These are phyloP conservation scores for Sphagnum magellanicum DNA, from an alignment of 228 moss, liverwort and hornwort species.

Conservation along the genomic window DNA sequence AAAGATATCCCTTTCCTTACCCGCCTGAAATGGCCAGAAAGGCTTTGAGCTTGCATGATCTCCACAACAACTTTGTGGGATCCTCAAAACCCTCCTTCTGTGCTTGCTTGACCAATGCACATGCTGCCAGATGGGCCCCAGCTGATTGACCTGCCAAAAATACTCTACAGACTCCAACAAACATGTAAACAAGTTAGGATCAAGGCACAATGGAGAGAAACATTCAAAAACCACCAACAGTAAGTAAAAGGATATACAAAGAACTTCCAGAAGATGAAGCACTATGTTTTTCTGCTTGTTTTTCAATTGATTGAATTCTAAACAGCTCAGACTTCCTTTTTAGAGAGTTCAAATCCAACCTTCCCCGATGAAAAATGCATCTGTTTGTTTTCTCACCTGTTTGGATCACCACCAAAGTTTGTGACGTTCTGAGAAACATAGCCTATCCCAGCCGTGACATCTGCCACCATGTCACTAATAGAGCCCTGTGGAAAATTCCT, in stretches of 20 bases:
- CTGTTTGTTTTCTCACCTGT: conserved; percentile 28
- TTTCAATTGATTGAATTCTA: too few relatives aligned
- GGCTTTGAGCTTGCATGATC: conserved; percentile 37
- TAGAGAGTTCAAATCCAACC: too few relatives aligned
- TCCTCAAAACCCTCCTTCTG: conserved; percentile 39
- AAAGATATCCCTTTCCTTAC: conserved; percentile 15
- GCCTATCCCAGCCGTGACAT: conserved; percentile 68
- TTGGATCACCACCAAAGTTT: conserved; percentile 71
- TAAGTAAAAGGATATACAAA: too few relatives aligned
- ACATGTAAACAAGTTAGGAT: too few relatives aligned
- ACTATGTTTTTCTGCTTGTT: too few relatives aligned
- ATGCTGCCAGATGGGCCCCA: conserved; percentile 77
- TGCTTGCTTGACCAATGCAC: conserved; percentile 71
- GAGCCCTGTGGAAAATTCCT: conserved; percentile 93
- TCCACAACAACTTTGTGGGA: conserved; percentile 40
- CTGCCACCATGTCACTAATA: conserved; percentile 81
- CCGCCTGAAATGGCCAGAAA: conserved; percentile 81
- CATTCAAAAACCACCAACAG: too few relatives aligned
- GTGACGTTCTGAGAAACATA: conserved; percentile 61
- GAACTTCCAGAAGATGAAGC: too few relatives aligned
- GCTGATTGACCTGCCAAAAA: conserved; percentile 82
- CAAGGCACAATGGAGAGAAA: too few relatives aligned
- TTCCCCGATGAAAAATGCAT: too few relatives aligned
- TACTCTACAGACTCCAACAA: conserved; percentile 12
- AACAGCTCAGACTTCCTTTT: too few relatives aligned